Evolutionary conservation across 108 stramenopile genomes (phyloP).

Genomic region (Skeletonema marinoi): DNA sequence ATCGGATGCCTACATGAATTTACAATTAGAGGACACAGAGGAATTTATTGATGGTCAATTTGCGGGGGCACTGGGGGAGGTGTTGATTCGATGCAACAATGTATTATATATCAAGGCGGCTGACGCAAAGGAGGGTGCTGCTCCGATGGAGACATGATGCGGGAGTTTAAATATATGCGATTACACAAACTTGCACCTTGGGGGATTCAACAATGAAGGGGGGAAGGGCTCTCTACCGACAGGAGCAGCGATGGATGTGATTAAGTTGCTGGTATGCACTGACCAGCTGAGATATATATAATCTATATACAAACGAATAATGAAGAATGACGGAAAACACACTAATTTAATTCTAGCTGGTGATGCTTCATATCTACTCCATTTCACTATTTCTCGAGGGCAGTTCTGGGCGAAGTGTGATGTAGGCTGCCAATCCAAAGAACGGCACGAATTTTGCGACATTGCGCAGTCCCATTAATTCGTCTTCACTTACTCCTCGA

Average conservation of each 20-base stretch:
- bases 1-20: slow-evolving; percentile 98
- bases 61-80: slow-evolving; percentile 95
- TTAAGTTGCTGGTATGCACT: not conserved
- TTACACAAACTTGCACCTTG: too few relatives aligned
- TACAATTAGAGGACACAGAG: slow-evolving; percentile 89
- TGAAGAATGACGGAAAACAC: not conserved
- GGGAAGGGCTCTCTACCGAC: too few relatives aligned
- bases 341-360: not conserved
- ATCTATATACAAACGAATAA: not conserved
- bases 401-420: slow-evolving; percentile 55
- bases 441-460: slow-evolving; percentile 76
- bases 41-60: slow-evolving; percentile 96
- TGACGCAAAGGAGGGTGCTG: slow-evolving; percentile 16
- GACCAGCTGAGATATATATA: not conserved
- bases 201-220: too few relatives aligned
- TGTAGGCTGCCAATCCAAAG: slow-evolving; percentile 75
- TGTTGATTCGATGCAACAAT: slow-evolving; percentile 98
- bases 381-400: not conserved
- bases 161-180: not conserved
- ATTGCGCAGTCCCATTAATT: slow-evolving; percentile 22
- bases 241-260: not conserved
- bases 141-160: slow-evolving; percentile 23
- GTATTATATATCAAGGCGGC: slow-evolving; percentile 94
- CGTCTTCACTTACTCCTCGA: slow-evolving; percentile 45
- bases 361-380: not conserved